Evolutionary conservation across 1,284 basidiomycete species (phyloP).

Genomic region (Marasmius oreades): DNA sequence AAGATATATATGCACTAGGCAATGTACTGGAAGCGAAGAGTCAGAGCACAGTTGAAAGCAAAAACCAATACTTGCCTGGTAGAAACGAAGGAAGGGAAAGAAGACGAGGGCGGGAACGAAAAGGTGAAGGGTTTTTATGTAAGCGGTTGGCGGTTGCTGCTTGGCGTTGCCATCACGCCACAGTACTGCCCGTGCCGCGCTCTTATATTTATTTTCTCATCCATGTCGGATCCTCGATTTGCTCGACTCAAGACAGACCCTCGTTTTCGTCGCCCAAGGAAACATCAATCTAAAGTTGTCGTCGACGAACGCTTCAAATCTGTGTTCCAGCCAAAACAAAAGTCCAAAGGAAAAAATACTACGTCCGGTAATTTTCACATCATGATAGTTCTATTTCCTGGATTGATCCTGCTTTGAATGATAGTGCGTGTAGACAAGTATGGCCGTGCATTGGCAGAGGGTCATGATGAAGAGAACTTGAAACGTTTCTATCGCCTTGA

Average conservation of each 20-base stretch:
- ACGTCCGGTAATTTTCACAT: conserved; percentile 33
- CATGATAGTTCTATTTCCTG: conserved; percentile 9
- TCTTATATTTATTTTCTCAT: background rate
- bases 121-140: background rate
- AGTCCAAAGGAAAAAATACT: conserved; percentile 40
- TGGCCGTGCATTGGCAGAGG: conserved; percentile 71
- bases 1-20: conserved; percentile 22
- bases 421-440: conserved; percentile 87
- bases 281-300: conserved; percentile 78
- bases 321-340: conserved; percentile 60
- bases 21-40: conserved; percentile 26
- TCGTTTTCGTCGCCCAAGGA: conserved; percentile 84
- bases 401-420: conserved; percentile 14
- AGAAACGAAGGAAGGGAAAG: conserved; percentile 17
- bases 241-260: conserved; percentile 88
- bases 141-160: background rate
- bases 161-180: background rate
- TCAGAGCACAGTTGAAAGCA: conserved; percentile 18
- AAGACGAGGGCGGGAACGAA: conserved; percentile 16
- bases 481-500: conserved; percentile 82
- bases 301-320: conserved; percentile 94
- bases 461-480: conserved; percentile 72
- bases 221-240: conserved; percentile 84
- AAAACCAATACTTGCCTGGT: conserved; percentile 13
- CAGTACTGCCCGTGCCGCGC: background rate